Evolutionary conservation across 1,139 yeast genomes (phyloP), one percentile per base, ranked within the genome.

Genomic region (Hyphopichia burtonii): DNA sequence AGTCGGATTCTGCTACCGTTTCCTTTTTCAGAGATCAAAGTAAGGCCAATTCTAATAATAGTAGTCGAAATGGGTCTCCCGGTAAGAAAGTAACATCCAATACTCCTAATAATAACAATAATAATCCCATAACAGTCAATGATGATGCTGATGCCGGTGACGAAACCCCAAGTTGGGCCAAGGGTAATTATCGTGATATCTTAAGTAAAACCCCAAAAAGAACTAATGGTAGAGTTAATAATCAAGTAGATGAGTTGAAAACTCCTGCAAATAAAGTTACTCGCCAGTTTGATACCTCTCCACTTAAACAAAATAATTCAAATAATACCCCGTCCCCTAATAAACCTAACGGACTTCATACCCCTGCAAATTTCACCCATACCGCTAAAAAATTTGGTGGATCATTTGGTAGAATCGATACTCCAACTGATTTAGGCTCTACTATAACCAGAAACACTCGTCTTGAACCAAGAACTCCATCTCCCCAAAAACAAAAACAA

Each of bases 1-100:
- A 71, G 43, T 63, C 76, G 0, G 74, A 76, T 2, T 70, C 76
- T 9, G 78, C 71, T 0, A 73, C 77, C 0, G 72, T 73, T 2
- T 65, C 74, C 1, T 65, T 75, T 2, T 73, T 73, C 55, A 71
- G 71, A 50, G 56, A 62, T 10, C 58, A 49, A 44, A 58, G 51
- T 41, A 55, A 55, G 38, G 49, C 60, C 10, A 48, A 55, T 9
- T 48, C 58, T 15, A 50, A 58, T 8, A 43, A 54, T 34, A 53
- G 58, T 39, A 53, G 59, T 40, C 49, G 52, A 35, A 48, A 53
- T 11, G 55, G 57, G 6, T 54, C 65, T 17, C 65, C 66, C 7
- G 41, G 48, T 22, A 58, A 51, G 37, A 43, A 53, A 33, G 46
- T 40, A 25, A 37, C 41, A 12, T 41, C 41, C 18, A 50, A 49